A percentile compares a stretch with the other conserved stretches of the same genome.
phyloP scores from a whole-genome alignment of 768 basidiomycete genomes.

The Pleurotus tuoliensis region DNA sequence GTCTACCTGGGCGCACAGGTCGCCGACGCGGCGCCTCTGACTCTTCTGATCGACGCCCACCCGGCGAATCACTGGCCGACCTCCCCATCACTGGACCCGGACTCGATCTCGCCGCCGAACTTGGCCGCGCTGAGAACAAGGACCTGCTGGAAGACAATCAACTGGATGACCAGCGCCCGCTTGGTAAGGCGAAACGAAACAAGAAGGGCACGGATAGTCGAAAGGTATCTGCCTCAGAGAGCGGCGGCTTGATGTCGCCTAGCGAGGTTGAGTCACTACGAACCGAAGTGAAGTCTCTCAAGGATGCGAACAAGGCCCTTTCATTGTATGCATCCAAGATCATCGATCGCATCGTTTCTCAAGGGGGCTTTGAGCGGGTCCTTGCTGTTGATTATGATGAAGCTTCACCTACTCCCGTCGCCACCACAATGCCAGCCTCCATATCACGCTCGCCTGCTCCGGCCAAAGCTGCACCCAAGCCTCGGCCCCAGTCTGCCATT shows the following conservation, averaged over 20 bases:
- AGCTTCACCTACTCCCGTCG: conserved; percentile 43
- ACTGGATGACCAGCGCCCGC: conserved; percentile 41
- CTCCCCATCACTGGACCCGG: conserved; percentile 87
- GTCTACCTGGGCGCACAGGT: conserved; percentile 11
- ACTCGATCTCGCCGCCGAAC: conserved; percentile 86
- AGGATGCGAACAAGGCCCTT: conserved; percentile 93
- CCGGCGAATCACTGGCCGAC: conserved; percentile 81
- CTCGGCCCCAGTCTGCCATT: conserved; percentile 61
- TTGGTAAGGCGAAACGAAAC: conserved; percentile 43
- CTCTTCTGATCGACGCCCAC: conserved; percentile 38
- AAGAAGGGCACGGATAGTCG: conserved; percentile 41
- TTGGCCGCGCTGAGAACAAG: conserved; percentile 89
- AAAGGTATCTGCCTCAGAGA: conserved; percentile 29
- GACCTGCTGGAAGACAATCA: conserved; percentile 61
- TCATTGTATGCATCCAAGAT: conserved; percentile 97
- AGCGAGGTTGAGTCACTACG: conserved; percentile 74
- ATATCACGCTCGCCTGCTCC: conserved; percentile 17
- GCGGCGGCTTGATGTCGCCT: conserved; percentile 33
- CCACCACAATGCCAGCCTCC: conserved; percentile 26
- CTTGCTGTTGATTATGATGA: conserved; percentile 89
- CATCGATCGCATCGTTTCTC: conserved; percentile 92
- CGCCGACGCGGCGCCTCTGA: conserved; percentile 44
- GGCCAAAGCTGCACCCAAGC: conserved; percentile 33
- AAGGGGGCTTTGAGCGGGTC: conserved; percentile 96
- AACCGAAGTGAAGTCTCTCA: conserved; percentile 86